These are phyloP conservation scores for Purpureocillium takamizusanense DNA, from an alignment of 2,329 filamentous ascomycete genomes.

Conservation along the genomic window DNA sequence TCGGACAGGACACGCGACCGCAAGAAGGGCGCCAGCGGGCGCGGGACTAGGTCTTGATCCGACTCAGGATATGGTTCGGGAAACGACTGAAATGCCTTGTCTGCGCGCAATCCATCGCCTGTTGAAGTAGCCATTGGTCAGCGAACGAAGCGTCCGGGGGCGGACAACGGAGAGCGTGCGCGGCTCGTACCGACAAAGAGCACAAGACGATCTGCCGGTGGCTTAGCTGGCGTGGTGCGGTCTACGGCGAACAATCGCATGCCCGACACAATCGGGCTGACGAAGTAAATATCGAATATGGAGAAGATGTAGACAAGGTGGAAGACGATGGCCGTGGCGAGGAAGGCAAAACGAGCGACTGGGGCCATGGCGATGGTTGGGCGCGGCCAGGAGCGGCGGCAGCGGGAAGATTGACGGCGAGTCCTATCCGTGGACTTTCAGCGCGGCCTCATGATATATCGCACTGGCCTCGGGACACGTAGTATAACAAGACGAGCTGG, in stretches of 20 bases:
- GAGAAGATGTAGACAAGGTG: constrained; percentile 90
- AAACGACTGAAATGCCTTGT: constrained; percentile 94
- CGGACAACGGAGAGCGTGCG: background rate
- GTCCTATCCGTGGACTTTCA: background rate
- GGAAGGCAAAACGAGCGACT: constrained; percentile 65
- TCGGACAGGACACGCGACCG: constrained; percentile 81
- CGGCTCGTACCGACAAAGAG: constrained; percentile 70
- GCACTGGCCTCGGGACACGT: no score
- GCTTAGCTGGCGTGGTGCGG: constrained; percentile 45
- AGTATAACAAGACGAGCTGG: no score
- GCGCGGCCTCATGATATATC: background rate
- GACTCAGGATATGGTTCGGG: constrained; percentile 71
- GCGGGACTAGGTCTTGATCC: constrained; percentile 57
- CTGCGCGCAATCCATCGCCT: constrained; percentile 89
- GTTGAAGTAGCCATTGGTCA: background rate
- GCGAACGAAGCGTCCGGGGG: background rate
- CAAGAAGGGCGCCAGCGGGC: constrained; percentile 82
- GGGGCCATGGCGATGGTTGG: constrained; percentile 36
- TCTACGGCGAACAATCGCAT: constrained; percentile 77
- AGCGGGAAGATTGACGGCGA: background rate
- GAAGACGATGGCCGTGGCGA: constrained; percentile 83
- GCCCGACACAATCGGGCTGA: constrained; percentile 91
- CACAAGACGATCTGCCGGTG: constrained; percentile 83
- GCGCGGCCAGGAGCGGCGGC: background rate
- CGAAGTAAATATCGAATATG: constrained; percentile 98